These are phyloP conservation scores for Lentinus tigrinus DNA, from an alignment of 768 basidiomycete species.

Conservation along the genomic window DNA sequence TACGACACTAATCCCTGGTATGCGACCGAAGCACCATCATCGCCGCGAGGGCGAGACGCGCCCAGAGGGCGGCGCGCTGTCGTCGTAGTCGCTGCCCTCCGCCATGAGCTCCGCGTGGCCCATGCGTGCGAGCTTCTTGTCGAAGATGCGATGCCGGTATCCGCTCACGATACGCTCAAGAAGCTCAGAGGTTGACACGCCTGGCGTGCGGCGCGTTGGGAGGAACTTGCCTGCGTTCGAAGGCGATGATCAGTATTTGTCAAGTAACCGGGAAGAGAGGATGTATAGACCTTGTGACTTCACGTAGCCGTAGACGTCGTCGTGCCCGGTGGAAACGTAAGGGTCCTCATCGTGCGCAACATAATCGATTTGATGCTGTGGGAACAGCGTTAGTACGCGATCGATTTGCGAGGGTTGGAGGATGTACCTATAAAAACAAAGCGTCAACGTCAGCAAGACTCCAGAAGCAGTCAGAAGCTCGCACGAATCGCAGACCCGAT, in stretches of 20 bases:
- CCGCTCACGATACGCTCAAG: constrained; percentile 89
- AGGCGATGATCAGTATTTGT: not conserved
- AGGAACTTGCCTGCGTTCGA: constrained; percentile 79
- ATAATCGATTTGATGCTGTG: constrained; percentile 82
- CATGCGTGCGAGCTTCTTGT: constrained; percentile 88
- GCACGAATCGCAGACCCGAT: not conserved
- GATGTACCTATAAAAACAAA: constrained; percentile 8
- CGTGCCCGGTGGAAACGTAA: constrained; percentile 73
- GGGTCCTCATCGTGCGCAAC: constrained; percentile 95
- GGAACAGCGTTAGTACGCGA: not conserved
- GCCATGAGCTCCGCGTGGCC: constrained; percentile 72
- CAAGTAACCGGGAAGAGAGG: not conserved
- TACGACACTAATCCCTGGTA: not conserved
- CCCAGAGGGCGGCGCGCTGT: constrained; percentile 18
- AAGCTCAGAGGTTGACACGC: constrained; percentile 90
- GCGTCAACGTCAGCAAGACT: not conserved
- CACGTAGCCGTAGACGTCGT: constrained; percentile 82
- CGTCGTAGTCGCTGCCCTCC: constrained; percentile 43
- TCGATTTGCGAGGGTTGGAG: not conserved
- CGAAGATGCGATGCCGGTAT: constrained; percentile 83
- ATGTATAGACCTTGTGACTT: constrained; percentile 70
- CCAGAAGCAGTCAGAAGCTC: not conserved
- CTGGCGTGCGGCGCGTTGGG: constrained; percentile 92
- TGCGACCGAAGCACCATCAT: not conserved
- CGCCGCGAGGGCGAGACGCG: constrained; percentile 12